Evolutionary conservation across 768 basidiomycete genomes (phyloP).

Genomic region (Lyophyllum atratum): DNA sequence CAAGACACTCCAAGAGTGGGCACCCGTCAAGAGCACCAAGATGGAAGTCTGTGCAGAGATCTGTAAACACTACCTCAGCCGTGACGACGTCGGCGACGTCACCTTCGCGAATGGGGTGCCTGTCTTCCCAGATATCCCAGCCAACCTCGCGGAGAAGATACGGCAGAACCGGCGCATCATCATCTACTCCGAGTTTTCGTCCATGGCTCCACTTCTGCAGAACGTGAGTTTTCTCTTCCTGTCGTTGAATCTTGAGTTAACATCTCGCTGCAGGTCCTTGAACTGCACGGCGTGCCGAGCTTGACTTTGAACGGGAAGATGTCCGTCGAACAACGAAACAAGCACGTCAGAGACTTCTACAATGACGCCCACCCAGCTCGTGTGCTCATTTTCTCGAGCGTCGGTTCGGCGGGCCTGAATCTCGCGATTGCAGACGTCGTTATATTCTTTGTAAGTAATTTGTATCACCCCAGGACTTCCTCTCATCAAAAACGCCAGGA

Average conservation of each 20-base stretch:
- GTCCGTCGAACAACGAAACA: slow-evolving; percentile 6
- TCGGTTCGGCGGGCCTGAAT: slow-evolving; percentile 25
- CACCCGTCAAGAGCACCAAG: slow-evolving; percentile 8
- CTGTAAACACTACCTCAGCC: background rate
- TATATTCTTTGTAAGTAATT: slow-evolving; percentile 26
- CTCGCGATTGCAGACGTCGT: slow-evolving; percentile 19
- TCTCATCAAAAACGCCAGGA: slow-evolving; percentile 6
- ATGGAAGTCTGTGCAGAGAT: slow-evolving; percentile 7
- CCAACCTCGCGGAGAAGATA: background rate
- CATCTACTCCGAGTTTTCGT: slow-evolving; percentile 18
- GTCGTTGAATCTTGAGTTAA: background rate
- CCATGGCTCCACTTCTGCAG: slow-evolving; percentile 15
- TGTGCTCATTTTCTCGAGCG: slow-evolving; percentile 23
- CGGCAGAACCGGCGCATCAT: background rate
- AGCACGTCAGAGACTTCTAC: slow-evolving; percentile 15
- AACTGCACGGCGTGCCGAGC: background rate
- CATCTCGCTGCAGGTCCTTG: background rate
- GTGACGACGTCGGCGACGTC: slow-evolving; percentile 7
- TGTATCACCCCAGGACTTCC: background rate
- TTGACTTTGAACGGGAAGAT: slow-evolving; percentile 17
- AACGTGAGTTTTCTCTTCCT: slow-evolving; percentile 12
- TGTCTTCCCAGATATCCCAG: background rate
- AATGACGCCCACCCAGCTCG: background rate
- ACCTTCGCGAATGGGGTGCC: slow-evolving; percentile 3
- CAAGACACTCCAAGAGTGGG: slow-evolving; percentile 7